Conservation (phyloP, 163 green algal species). For the Trebouxia gelatinosa region DNA sequence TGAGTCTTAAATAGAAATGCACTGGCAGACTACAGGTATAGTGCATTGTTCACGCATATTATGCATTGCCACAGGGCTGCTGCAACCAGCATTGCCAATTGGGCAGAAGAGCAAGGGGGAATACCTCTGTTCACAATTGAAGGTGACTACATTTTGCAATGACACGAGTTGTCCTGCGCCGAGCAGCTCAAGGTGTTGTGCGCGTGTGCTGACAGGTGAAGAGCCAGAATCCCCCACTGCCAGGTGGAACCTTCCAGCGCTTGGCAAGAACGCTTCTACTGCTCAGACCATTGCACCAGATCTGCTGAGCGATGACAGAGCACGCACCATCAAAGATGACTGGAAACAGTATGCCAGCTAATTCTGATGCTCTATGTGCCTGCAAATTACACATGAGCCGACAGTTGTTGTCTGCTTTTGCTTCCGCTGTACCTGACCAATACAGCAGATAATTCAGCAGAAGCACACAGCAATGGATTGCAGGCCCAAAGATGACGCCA, state of each 20-base stretch:
- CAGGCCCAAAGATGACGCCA: conserved; percentile 48
- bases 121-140: conserved; percentile 55
- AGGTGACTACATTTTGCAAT: conserved; percentile 29
- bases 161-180: not conserved
- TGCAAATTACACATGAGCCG: not conserved
- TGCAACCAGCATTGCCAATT: conserved; percentile 49
- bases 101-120: conserved; percentile 59
- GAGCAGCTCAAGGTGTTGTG: too few species aligned
- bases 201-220: conserved; percentile 40
- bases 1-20: not conserved
- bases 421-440: not conserved
- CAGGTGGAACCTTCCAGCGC: conserved; percentile 30
- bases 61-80: conserved; percentile 59
- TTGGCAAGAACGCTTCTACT: not conserved
- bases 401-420: not conserved
- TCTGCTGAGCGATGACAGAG: not conserved
- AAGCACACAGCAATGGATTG: not conserved
- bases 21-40: not conserved
- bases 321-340: conserved; percentile 6
- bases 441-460: not conserved
- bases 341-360: conserved; percentile 3
- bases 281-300: not conserved
- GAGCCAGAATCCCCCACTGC: conserved; percentile 39
- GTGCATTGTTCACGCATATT: not conserved
- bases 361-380: too few species aligned